Evolutionary conservation across 2,329 filamentous ascomycete species (phyloP).

Genomic region (Blumeriella jaapii): DNA sequence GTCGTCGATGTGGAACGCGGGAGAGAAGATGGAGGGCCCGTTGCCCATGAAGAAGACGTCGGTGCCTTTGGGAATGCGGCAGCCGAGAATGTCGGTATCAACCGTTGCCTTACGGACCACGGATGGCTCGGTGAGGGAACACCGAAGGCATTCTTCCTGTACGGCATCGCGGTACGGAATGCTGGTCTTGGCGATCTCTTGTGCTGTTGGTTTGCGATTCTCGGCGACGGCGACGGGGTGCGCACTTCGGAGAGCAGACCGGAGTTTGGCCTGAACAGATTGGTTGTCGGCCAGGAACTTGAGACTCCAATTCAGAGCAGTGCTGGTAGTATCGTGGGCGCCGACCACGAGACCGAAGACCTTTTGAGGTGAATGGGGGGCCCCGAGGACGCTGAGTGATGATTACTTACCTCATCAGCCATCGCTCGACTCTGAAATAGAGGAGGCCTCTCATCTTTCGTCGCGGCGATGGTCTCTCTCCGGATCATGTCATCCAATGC

Average conservation of each 20-base stretch:
- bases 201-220: conserved; percentile 5
- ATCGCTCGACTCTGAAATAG: conserved; percentile 3
- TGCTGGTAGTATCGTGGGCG: conserved; percentile 10
- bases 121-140: conserved; percentile 24
- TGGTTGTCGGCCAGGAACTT: conserved; percentile 9
- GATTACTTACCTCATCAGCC: conserved; percentile 6
- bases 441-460: conserved; percentile 6
- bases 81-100: conserved; percentile 28
- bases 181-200: conserved; percentile 9
- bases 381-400: background rate
- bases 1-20: conserved; percentile 23
- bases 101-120: conserved; percentile 24
- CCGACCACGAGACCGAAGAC: conserved; percentile 8
- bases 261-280: conserved; percentile 9
- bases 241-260: conserved; percentile 3
- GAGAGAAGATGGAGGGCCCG: conserved; percentile 15
- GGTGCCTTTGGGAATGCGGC: conserved; percentile 29
- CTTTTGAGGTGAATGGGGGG: background rate
- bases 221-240: conserved; percentile 2
- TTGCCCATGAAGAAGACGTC: conserved; percentile 23
- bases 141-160: conserved; percentile 26
- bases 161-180: conserved; percentile 17
- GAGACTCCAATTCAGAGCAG: conserved; percentile 6
- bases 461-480: conserved; percentile 4
- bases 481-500: conserved; percentile 8